Conservation (phyloP, 306 rosid genomes). For the Rubus idaeus region DNA sequence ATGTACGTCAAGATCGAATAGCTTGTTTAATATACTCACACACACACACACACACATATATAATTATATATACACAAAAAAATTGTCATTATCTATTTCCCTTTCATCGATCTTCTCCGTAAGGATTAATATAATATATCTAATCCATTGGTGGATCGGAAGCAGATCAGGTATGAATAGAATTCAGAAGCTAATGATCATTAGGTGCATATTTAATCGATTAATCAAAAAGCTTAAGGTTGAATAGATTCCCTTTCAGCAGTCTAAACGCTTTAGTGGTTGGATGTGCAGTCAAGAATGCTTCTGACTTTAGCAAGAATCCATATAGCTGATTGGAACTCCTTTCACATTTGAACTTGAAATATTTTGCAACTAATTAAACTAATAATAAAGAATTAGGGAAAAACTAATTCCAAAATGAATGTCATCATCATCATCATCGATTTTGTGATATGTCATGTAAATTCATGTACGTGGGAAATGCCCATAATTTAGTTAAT, state of each 20-base stretch:
- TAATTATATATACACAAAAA: no score
- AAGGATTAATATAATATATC: constrained; percentile 10
- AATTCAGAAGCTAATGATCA: constrained; percentile 1
- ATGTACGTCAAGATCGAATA: neutral
- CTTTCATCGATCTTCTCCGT: constrained; percentile 10
- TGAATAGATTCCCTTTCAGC: constrained; percentile 32
- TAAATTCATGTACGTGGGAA: no score
- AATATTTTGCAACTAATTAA: no score
- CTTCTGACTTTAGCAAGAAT: constrained; percentile 24
- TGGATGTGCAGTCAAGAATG: constrained; percentile 35
- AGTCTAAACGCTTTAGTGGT: constrained; percentile 37
- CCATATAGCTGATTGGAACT: constrained; percentile 9
- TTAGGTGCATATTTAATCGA: neutral
- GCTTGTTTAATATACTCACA: neutral
- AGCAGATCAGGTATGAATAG: constrained; percentile 17
- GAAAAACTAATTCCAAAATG: neutral
- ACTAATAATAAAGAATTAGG: neutral
- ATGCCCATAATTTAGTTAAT: neutral
- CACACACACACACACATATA: neutral
- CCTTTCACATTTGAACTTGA: constrained; percentile 18
- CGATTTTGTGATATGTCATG: neutral
- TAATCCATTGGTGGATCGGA: constrained; percentile 19
- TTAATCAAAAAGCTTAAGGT: neutral
- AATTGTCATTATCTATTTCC: constrained; percentile 11
- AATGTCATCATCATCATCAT: neutral